Evolutionary conservation across 1,139 yeast species (phyloP), one percentile per base, ranked within the genome.

Genomic region (Scheffersomyces stambukii): DNA sequence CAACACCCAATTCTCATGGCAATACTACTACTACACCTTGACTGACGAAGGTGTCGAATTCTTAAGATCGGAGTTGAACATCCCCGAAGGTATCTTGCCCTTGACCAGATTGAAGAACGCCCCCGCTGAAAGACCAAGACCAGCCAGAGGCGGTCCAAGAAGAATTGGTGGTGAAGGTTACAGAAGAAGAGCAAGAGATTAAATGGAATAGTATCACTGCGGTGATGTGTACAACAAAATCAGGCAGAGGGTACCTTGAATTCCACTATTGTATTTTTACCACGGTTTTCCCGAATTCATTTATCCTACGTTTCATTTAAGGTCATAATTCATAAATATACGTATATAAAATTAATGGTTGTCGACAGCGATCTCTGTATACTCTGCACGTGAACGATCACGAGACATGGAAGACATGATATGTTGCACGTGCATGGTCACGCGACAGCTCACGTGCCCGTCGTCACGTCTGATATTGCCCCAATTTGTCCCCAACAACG

Each of bases 1-100:
- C 73, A 88, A 89, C 85, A 91, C 99, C 60, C 97, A 89, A 75
- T 91, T 91, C 83, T 91, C 98, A 60, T 91, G 99, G 99, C 96
- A 89, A 83, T 86, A 86, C 81, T 93, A 91, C 78, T 93, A 91
- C 95, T 93, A 93, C 94, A 88, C 98, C 78, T 85, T 93, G 69
- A 91, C 97, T 65, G 97, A 93, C 68, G 96, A 85, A 74, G 99
- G 99, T 81, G 93, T 93, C 50, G 96, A 88, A 65, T 91, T 77
- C 84, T 84, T 91, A 68, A 85, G 97, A 77, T 86, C 84, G 65
- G 94, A 89, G 85, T 83, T 91, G 71, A 89, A 89, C 81, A 81
- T 91, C 60, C 98, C 98, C 73, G 93, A 83, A 70, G 95, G 89
- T 73, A 83, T 91, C 70, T 93, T 89, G 68, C 99, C 99, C 66